Percentiles rank a stretch among this genome's conserved stretches.
phyloP scores from a whole-genome alignment of 345 rosid genomes.

The Jatropha curcas region DNA sequence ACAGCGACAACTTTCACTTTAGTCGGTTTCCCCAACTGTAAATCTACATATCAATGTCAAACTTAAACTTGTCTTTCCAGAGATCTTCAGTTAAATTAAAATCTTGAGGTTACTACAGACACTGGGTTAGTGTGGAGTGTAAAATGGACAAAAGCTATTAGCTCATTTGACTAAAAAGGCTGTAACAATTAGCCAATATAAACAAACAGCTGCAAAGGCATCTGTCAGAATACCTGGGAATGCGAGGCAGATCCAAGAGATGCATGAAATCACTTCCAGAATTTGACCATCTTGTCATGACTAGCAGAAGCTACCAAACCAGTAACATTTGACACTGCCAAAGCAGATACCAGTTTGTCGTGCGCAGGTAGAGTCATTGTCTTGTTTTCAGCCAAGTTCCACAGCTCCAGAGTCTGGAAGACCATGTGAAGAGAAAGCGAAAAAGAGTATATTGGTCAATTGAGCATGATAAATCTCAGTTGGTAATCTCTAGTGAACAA shows the following conservation, averaged over 20 bases:
- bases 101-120: not conserved
- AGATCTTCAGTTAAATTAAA: not conserved
- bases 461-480: not conserved
- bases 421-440: conserved; percentile 1
- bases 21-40: not conserved
- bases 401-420: conserved; percentile 49
- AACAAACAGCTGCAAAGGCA: conserved; percentile 12
- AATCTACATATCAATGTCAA: not conserved
- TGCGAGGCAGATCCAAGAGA: conserved; percentile 6
- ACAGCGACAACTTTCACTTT: conserved; percentile 9
- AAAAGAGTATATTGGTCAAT: conserved; percentile 1
- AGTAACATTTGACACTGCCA: conserved; percentile 43
- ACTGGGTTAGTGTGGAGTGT: conserved; percentile 1
- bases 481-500: no score
- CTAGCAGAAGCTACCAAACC: conserved; percentile 51
- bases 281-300: conserved; percentile 45
- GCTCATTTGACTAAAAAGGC: conserved; percentile 8
- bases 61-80: not conserved
- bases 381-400: conserved; percentile 48
- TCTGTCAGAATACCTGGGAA: conserved; percentile 15
- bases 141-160: conserved; percentile 9
- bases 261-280: conserved; percentile 46
- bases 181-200: not conserved
- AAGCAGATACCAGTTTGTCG: conserved; percentile 38
- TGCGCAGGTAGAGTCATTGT: conserved; percentile 42